These are phyloP conservation scores for Cytospora piceicola DNA, from an alignment of 2,329 filamentous ascomycete genomes.

Conservation along the genomic window DNA sequence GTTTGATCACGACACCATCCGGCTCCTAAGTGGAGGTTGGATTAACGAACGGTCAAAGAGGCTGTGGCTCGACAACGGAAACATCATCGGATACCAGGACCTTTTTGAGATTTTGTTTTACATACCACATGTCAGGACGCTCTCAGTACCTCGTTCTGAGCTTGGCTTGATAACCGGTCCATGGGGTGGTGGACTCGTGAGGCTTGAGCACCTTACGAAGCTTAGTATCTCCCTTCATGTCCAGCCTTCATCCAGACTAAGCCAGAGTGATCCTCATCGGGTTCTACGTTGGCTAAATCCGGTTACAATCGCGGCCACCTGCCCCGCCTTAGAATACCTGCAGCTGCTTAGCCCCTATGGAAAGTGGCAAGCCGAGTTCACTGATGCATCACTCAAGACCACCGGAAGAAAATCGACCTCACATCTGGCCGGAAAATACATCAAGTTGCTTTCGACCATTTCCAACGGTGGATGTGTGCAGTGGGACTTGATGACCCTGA, in stretches of 20 bases:
- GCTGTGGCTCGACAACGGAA: background rate
- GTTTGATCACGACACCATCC: background rate
- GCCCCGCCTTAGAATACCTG: slow-evolving; percentile 2
- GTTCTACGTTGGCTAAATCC: background rate
- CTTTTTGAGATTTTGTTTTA: background rate
- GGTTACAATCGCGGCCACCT: background rate
- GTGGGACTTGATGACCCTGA: slow-evolving; percentile 14
- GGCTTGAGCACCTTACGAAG: background rate
- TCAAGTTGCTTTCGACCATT: background rate
- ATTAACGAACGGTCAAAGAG: background rate
- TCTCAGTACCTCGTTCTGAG: background rate
- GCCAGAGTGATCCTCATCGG: background rate
- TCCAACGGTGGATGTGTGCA: too few species aligned
- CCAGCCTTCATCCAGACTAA: background rate
- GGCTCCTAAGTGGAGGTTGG: background rate
- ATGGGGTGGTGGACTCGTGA: background rate
- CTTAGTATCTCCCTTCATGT: background rate
- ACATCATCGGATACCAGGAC: background rate
- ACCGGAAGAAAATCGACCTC: too few species aligned
- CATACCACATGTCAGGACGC: background rate
- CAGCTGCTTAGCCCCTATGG: background rate
- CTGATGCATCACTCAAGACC: background rate
- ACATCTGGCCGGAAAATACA: background rate
- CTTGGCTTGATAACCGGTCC: background rate
- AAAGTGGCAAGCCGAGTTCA: slow-evolving; percentile 4